phyloP scores from a whole-genome alignment of 352 stramenopile genomes.

The Pilasporangium apinafurcum region DNA sequence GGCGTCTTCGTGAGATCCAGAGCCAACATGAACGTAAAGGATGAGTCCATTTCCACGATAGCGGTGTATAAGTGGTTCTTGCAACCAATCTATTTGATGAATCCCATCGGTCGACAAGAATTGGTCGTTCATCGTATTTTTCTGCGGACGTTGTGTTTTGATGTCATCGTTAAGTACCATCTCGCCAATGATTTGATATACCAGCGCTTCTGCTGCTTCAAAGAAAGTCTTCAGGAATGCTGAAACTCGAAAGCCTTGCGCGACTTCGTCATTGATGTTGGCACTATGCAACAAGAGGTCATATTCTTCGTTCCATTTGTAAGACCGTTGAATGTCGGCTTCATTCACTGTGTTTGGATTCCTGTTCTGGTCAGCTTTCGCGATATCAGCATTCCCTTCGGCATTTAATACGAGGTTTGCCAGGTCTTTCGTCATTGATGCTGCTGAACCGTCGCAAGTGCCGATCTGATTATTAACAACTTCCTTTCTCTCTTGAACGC shows the following conservation, averaged over 20 bases:
- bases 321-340: too few relatives aligned
- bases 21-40: conserved; percentile 15
- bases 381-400: too few relatives aligned
- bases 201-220: conserved; percentile 17
- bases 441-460: too few relatives aligned
- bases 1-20: too few relatives aligned
- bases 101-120: conserved; percentile 29
- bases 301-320: conserved; percentile 5
- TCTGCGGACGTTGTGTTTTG: conserved; percentile 10
- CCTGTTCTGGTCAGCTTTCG: too few relatives aligned
- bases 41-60: conserved; percentile 24
- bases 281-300: background rate
- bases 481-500: conserved; percentile 7
- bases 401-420: too few relatives aligned
- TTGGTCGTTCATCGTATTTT: conserved; percentile 16
- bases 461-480: conserved; percentile 11
- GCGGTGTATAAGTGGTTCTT: conserved; percentile 8
- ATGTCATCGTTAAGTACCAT: conserved; percentile 14
- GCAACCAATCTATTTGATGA: background rate
- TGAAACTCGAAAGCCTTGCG: conserved; percentile 15
- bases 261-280: conserved; percentile 1
- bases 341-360: too few relatives aligned
- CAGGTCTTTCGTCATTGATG: too few relatives aligned
- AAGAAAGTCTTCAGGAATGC: conserved; percentile 28
- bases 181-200: conserved; percentile 28